Percentiles rank a stretch among this genome's conserved stretches.
These are phyloP conservation scores for Pichia heedii DNA, from an alignment of 805 yeast species.

Conservation along the genomic window DNA sequence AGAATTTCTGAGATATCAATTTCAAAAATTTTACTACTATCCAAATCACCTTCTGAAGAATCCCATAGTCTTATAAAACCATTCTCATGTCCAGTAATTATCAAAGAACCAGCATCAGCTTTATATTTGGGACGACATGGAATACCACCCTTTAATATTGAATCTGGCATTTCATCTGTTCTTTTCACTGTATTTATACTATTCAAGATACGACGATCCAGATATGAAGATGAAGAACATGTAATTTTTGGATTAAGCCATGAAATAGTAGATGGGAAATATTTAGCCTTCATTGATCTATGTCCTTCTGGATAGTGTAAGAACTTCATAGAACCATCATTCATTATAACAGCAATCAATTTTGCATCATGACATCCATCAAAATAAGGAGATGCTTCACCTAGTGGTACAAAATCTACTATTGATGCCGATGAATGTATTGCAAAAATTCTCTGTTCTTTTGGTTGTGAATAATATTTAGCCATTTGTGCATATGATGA, in stretches of 20 bases:
- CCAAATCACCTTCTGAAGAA: conserved; percentile 66
- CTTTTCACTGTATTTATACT: conserved; percentile 38
- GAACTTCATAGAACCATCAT: conserved; percentile 58
- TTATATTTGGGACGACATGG: conserved; percentile 45
- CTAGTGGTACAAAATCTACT: conserved; percentile 43
- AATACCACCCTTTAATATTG: conserved; percentile 71
- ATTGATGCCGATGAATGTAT: conserved; percentile 38
- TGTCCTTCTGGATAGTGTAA: conserved; percentile 49
- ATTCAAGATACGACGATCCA: conserved; percentile 23
- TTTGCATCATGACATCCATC: conserved; percentile 73
- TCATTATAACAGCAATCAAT: conserved; percentile 47
- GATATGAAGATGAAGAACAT: conserved; percentile 39
- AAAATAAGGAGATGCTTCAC: conserved; percentile 64
- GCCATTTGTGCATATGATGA: conserved; percentile 83
- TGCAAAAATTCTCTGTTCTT: conserved; percentile 47
- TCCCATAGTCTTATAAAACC: conserved; percentile 83
- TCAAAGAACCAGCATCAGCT: conserved; percentile 44
- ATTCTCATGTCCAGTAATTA: conserved; percentile 80
- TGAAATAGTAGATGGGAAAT: conserved; percentile 75
- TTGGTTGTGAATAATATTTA: conserved; percentile 56
- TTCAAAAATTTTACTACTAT: conserved; percentile 50
- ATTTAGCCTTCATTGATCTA: conserved; percentile 40
- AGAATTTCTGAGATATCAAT: conserved; percentile 45
- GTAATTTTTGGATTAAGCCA: conserved; percentile 72
- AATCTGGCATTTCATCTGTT: conserved; percentile 6